Evolutionary conservation across 1,284 basidiomycete species (phyloP).

Genomic region (Papiliotrema terrestris): DNA sequence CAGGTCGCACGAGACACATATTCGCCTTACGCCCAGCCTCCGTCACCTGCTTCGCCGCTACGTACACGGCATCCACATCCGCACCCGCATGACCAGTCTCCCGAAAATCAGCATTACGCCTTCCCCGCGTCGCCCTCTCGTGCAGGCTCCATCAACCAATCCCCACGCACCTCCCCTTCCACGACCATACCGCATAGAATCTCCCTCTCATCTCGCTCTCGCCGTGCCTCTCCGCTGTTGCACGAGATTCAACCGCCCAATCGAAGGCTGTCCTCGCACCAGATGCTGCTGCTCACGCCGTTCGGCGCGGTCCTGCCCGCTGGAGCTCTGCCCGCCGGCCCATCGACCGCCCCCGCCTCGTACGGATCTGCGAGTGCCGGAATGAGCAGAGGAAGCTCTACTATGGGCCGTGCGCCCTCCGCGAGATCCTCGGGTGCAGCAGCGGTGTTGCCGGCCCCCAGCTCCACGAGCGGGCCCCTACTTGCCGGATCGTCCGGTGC

Average conservation of each 20-base stretch:
- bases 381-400: slow-evolving; percentile 5
- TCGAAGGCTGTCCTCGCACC: slow-evolving; percentile 29
- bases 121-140: too few species aligned
- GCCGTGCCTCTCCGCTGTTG: slow-evolving; percentile 23
- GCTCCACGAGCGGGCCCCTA: not conserved
- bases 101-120: too few species aligned
- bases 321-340: slow-evolving; percentile 6
- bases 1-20: too few species aligned
- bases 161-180: too few species aligned
- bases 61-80: too few species aligned
- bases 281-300: slow-evolving; percentile 38
- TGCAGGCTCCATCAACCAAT: too few species aligned
- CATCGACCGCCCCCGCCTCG: not conserved
- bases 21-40: too few species aligned
- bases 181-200: not conserved
- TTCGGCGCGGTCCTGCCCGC: slow-evolving; percentile 30
- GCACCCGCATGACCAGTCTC: too few species aligned
- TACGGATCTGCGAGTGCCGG: not conserved
- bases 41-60: too few species aligned
- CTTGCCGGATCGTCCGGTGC: not conserved
- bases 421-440: not conserved
- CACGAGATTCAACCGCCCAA: slow-evolving; percentile 39
- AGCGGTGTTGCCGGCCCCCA: not conserved
- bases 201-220: slow-evolving; percentile 3
- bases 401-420: not conserved